phyloP scores from a whole-genome alignment of 129 eudicot species.

The Pseudognaphalium luteoalbum region DNA sequence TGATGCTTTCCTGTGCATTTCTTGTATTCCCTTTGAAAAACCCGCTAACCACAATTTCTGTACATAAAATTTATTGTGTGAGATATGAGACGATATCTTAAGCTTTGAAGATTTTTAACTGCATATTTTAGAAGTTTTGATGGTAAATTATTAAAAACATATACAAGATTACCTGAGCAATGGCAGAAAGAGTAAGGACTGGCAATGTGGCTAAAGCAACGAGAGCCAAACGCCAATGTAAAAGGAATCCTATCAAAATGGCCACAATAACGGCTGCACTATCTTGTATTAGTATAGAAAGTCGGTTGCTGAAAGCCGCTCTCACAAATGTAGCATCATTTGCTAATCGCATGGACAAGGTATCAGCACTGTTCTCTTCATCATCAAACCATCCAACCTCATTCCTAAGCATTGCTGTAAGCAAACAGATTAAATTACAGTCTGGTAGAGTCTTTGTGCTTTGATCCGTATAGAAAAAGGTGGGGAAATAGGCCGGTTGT shows the following conservation, averaged over 20 bases:
- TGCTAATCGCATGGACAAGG: conserved; percentile 92
- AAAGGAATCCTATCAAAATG: conserved; percentile 69
- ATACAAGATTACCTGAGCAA: conserved; percentile 67
- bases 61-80: conserved; percentile 57
- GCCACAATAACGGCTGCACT: conserved; percentile 86
- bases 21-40: too few species aligned
- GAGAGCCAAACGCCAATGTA: conserved; percentile 91
- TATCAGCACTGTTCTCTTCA: conserved; percentile 89
- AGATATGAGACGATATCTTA: neutral
- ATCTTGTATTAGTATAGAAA: conserved; percentile 85
- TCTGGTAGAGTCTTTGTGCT: conserved; percentile 36
- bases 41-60: too few species aligned
- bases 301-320: conserved; percentile 93
- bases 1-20: too few species aligned
- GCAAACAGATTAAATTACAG: conserved; percentile 6
- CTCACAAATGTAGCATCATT: conserved; percentile 98
- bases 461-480: conserved; percentile 5
- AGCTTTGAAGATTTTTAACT: neutral
- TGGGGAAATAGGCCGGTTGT: too few species aligned
- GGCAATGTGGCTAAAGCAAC: conserved; percentile 90
- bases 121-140: neutral
- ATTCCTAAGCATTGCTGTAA: conserved; percentile 90
- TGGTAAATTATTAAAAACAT: neutral
- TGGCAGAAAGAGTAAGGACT: conserved; percentile 81
- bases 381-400: conserved; percentile 99